Evolutionary conservation across 768 basidiomycete genomes (phyloP), one percentile per base, ranked within the genome.

Genomic region (Mycena haematopus): DNA sequence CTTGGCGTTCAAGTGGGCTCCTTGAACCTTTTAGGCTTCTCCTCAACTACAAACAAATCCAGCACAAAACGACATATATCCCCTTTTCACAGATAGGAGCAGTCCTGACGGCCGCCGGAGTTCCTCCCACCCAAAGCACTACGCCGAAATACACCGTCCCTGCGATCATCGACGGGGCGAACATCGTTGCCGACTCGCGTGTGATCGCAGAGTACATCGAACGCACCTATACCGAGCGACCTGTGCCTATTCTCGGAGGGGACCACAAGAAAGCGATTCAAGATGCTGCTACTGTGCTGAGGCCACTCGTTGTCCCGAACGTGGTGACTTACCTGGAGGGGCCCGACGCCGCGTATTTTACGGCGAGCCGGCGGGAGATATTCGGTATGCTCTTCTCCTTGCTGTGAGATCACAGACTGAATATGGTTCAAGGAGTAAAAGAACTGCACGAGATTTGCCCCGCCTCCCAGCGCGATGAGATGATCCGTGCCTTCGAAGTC

Each of bases 401-500:
- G 19, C 21, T 14, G 31, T 10, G n/a, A 17, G 1, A 24, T 3
- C 3, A 9, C 36, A 3, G 14, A n/a, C n/a, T 49, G n/a, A 22
- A 47, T 14, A 27, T 46, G 7, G 13, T 29, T 33, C 25, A 14
- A 38, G 19, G 45, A 57, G 56, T 45, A 10, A 47, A 57, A 14
- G 56, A 57, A 21, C 56, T 57, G 22, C 33, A 46, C 21, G 56
- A 57, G 45, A 57, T 57, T 13, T 45, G 44, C 56, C 56, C 56
- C 5, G 29, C 21, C 19, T 31, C 44, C 24, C 29, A 15, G 31
- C 56, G 56, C 46, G 44, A 45, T 7, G 56, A 35, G 29, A 17
- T 25, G 14, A 17, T 57, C 13, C 21, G 17, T 2, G 27, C 21
- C 4, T 27, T 57, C 10, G 31, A 36, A 7, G 56, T 14, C 31